Percentiles rank a stretch among this genome's conserved stretches.
Evolutionary conservation across 352 stramenopile genomes (phyloP).

Genomic region (Elongisporangium undulatum): DNA sequence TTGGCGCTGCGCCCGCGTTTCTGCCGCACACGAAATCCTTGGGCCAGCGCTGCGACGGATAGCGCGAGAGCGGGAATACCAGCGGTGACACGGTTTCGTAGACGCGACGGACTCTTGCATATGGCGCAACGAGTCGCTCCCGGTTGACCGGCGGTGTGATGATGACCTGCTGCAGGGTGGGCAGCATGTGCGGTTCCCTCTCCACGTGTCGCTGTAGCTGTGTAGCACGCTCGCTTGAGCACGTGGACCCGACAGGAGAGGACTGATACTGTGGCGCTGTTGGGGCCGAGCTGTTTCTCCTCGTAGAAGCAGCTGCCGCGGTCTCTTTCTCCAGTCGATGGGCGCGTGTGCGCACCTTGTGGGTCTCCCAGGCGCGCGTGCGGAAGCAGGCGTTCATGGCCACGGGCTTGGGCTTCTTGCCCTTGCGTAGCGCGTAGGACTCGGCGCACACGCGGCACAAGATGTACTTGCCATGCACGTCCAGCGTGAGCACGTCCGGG

Average conservation of each 20-base stretch:
- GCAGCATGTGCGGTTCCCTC: background rate
- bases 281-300: too few species aligned
- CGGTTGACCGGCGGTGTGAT: too few species aligned
- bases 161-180: background rate
- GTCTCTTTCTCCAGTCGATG: slow-evolving; percentile 28
- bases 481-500: slow-evolving; percentile 36
- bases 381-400: slow-evolving; percentile 48
- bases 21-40: background rate
- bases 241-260: too few species aligned
- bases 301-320: too few species aligned
- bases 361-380: slow-evolving; percentile 39
- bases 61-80: background rate
- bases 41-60: background rate
- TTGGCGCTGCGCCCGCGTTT: background rate
- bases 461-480: slow-evolving; percentile 38
- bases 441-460: slow-evolving; percentile 44
- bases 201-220: too few species aligned
- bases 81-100: background rate
- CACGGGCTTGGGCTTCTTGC: slow-evolving; percentile 46
- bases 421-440: slow-evolving; percentile 37
- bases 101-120: background rate
- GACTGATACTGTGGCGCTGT: too few species aligned
- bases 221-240: too few species aligned
- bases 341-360: slow-evolving; percentile 44
- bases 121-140: background rate